Base-by-base conservation (phyloP, 2,329 filamentous ascomycete species). In the Alternaria longipes region DNA sequence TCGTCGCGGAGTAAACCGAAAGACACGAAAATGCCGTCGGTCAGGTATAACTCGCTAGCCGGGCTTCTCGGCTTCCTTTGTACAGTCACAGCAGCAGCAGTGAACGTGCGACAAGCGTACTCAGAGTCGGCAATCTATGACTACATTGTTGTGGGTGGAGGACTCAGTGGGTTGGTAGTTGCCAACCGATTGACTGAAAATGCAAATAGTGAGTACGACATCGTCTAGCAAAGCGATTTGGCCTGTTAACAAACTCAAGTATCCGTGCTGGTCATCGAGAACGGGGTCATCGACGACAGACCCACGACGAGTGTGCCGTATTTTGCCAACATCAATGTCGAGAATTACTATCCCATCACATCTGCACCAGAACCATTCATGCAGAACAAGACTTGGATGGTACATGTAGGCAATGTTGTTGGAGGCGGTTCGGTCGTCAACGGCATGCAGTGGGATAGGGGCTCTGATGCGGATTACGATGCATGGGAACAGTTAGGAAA, bases 401-500 rank as follows among this genome's bases (percentile, higher is more conserved):
- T 75, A 12, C 50, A 51, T 24, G 65, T 70, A 8, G 73, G 70
- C 16, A 68, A 68, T 16, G 69, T 74, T 8, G 69, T 78, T 3
- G 76, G 77, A 30, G 77, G 76, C 4, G 70, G 74, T n/a, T 69
- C 70, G 3, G 67, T 70, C 1, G 65, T 78, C 50, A 79, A 79
- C 62, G 73, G 73, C 2, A 74, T 79, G 72, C 64, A 71, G 26
- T 77, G 73, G 56, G 73, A 74, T 44, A 63, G 76, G 8, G 77
- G 70, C 20, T 62, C 66, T 9, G 64, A 66, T 24, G 72, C 59
- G 8, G 75, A 78, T 49, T 79, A 79, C 60, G 83, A 89, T 71
- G 81, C 81, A 4, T 89, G 86, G 86, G 82, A 81, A 49, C 73
- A 80, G 36, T 70, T 89, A 8, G 86, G 86, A 1, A 89, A 87